A percentile compares a stretch with the other conserved stretches of the same genome.
phyloP scores from a whole-genome alignment of 805 yeast species.

The Lipomyces spencermartinsiae region DNA sequence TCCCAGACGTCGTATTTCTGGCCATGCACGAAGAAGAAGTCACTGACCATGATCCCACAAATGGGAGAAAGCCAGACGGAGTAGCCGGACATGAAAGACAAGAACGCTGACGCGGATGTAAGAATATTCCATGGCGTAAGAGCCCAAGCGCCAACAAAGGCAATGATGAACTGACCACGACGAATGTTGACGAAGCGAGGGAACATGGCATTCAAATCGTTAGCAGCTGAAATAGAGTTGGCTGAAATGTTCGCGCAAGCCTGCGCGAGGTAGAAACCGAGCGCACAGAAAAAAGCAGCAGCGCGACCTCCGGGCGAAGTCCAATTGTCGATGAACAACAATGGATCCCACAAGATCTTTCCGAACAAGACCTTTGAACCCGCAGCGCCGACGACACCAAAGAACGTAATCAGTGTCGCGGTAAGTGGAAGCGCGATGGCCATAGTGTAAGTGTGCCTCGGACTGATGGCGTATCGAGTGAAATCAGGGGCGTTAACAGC shows the following conservation, averaged over 20 bases:
- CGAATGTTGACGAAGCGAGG: slow-evolving; percentile 64
- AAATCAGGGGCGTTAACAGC: slow-evolving; percentile 58
- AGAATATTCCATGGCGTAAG: slow-evolving; percentile 82
- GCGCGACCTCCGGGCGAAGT: slow-evolving; percentile 63
- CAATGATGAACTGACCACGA: slow-evolving; percentile 69
- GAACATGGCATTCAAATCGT: slow-evolving; percentile 55
- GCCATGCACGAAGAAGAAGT: slow-evolving; percentile 51
- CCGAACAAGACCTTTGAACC: slow-evolving; percentile 48
- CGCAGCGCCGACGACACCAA: slow-evolving; percentile 40
- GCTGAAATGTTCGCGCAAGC: slow-evolving; percentile 77
- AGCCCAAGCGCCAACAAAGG: slow-evolving; percentile 68
- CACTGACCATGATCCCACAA: slow-evolving; percentile 69
- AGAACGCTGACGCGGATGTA: slow-evolving; percentile 71
- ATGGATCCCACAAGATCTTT: slow-evolving; percentile 56
- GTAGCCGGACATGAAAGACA: slow-evolving; percentile 80
- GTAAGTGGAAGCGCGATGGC: slow-evolving; percentile 48
- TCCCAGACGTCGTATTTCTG: slow-evolving; percentile 52
- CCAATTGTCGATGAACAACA: slow-evolving; percentile 51
- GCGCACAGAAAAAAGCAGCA: slow-evolving; percentile 77
- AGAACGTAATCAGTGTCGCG: slow-evolving; percentile 44
- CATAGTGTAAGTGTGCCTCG: slow-evolving; percentile 61
- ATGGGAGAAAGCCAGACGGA: slow-evolving; percentile 82
- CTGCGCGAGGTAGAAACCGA: slow-evolving; percentile 76
- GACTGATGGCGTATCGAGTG: slow-evolving; percentile 52
- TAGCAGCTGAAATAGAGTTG: slow-evolving; percentile 57